Evolutionary conservation across 1,284 basidiomycete genomes (phyloP).

Genomic region (Flammula alnicola): DNA sequence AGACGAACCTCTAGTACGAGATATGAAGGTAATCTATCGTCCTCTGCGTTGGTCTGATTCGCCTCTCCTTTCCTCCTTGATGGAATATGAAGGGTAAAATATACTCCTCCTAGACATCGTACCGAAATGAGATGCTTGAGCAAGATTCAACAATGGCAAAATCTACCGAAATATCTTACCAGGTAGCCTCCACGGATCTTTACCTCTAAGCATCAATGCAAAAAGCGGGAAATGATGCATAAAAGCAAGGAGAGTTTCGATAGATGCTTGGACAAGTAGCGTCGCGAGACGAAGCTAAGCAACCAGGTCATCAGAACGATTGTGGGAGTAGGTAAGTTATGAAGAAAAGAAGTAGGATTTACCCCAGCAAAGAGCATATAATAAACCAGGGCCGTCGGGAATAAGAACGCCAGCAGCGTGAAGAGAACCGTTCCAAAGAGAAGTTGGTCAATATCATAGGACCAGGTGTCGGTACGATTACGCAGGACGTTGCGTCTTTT

Average conservation of each 20-base stretch:
- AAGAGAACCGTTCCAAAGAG: conserved; percentile 95
- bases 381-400: conserved; percentile 90
- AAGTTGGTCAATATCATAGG: conserved; percentile 93
- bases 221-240: conserved; percentile 94
- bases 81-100: conserved; percentile 28
- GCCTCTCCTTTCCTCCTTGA: neutral
- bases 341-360: conserved; percentile 29
- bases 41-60: neutral
- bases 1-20: conserved; percentile 35
- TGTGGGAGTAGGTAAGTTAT: neutral
- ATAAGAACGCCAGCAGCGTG: conserved; percentile 88
- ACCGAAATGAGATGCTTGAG: neutral
- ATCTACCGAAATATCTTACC: conserved; percentile 47
- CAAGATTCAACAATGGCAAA: neutral
- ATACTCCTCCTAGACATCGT: conserved; percentile 38
- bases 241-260: conserved; percentile 72
- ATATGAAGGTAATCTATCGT: conserved; percentile 10
- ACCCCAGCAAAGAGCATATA: conserved; percentile 83
- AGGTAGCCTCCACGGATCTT: conserved; percentile 85
- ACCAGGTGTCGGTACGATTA: conserved; percentile 84
- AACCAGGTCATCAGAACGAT: too few relatives aligned
- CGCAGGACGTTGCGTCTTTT: conserved; percentile 87
- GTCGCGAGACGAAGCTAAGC: conserved; percentile 66
- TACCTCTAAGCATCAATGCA: conserved; percentile 82
- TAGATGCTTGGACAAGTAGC: conserved; percentile 59